Conservation (phyloP, 768 basidiomycete species). For the Leucocoprinus leucothites region DNA sequence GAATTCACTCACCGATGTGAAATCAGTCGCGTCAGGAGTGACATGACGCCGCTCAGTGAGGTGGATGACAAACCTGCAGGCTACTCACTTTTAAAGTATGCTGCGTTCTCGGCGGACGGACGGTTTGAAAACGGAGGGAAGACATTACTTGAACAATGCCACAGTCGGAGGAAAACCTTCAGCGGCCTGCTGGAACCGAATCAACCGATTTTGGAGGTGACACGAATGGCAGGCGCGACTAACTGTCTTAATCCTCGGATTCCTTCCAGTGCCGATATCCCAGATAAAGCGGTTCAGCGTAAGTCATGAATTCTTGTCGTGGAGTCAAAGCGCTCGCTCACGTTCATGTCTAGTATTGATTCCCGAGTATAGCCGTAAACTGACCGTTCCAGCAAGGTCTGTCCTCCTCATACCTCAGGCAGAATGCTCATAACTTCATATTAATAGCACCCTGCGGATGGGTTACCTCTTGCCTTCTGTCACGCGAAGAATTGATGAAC, state of each 20-base stretch:
- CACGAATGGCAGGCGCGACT: slow-evolving; percentile 42
- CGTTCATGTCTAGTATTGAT: slow-evolving; percentile 57
- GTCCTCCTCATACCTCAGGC: neutral
- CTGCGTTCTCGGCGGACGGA: slow-evolving; percentile 4
- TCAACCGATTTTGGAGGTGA: slow-evolving; percentile 75
- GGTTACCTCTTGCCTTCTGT: slow-evolving; percentile 74
- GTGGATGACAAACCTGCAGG: slow-evolving; percentile 63
- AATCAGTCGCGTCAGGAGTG: slow-evolving; percentile 51
- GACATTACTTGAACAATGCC: slow-evolving; percentile 8
- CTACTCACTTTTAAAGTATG: neutral
- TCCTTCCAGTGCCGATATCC: slow-evolving; percentile 31
- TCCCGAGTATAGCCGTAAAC: slow-evolving; percentile 76
- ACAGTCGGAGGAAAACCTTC: slow-evolving; percentile 51
- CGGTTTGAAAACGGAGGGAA: slow-evolving; percentile 7
- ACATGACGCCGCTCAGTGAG: slow-evolving; percentile 72
- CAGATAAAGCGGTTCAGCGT: slow-evolving; percentile 58
- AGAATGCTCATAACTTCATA: neutral
- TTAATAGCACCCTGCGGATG: slow-evolving; percentile 60
- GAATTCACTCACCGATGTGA: slow-evolving; percentile 74
- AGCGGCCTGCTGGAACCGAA: slow-evolving; percentile 54
- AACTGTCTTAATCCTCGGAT: slow-evolving; percentile 57
- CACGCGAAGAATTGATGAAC: slow-evolving; percentile 65
- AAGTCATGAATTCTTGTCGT: slow-evolving; percentile 18
- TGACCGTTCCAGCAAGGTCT: slow-evolving; percentile 72
- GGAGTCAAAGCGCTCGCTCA: neutral